Percentiles rank a stretch among this genome's conserved stretches.
phyloP scores from a whole-genome alignment of 345 rosid genomes.

The Arabidopsis suecica region DNA sequence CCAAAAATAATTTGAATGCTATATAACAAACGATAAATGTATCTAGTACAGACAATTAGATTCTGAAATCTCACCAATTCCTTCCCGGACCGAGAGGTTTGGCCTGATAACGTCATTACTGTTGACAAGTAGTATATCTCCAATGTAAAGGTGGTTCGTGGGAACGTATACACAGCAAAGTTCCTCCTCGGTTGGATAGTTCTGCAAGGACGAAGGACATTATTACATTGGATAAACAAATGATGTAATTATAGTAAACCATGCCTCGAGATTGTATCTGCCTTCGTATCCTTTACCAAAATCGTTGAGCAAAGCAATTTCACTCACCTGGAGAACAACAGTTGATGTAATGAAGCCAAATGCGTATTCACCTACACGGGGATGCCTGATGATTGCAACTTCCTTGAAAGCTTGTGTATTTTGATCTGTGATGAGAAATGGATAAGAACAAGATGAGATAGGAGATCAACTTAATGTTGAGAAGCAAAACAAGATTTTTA shows the following conservation, averaged over 20 bases:
- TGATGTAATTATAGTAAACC: not conserved
- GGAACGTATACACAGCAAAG: conserved; percentile 97
- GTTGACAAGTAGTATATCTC: conserved; percentile 86
- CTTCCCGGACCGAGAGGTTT: conserved; percentile 93
- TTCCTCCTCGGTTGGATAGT: conserved; percentile 89
- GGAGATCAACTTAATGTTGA: no score
- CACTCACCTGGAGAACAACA: conserved; percentile 75
- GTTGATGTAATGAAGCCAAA: conserved; percentile 96
- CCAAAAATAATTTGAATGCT: not conserved
- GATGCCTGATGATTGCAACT: conserved; percentile 97
- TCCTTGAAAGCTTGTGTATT: conserved; percentile 96
- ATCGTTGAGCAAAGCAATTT: no score
- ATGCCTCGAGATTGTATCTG: not conserved
- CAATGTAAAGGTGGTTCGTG: conserved; percentile 97
- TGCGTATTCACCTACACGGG: conserved; percentile 97
- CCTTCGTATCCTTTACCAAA: no score
- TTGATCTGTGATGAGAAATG: conserved; percentile 60
- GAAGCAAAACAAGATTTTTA: not conserved
- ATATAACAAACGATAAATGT: not conserved
- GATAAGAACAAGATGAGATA: no score
- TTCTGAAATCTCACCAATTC: conserved; percentile 72
- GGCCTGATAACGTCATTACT: conserved; percentile 92
- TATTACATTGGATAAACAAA: not conserved
- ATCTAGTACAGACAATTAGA: not conserved
- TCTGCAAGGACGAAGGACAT: conserved; percentile 55